These are phyloP conservation scores for Rhododendron ferrugineum DNA, from an alignment of 148 eudicot species.

Conservation along the genomic window DNA sequence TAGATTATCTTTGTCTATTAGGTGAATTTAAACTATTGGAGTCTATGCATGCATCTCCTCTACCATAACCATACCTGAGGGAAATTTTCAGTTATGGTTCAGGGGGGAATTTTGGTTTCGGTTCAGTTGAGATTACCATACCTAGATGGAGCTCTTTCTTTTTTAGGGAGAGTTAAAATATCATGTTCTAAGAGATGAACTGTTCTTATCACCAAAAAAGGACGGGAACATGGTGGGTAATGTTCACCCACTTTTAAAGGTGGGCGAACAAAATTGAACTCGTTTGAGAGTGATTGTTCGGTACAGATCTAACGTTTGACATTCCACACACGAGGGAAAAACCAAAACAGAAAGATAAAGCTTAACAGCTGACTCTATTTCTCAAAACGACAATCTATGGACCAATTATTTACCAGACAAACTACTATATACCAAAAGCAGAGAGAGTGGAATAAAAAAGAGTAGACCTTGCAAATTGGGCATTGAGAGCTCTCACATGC, in stretches of 20 bases:
- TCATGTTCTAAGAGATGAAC: no score
- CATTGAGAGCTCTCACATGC: constrained; percentile 94
- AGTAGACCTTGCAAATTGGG: constrained; percentile 85
- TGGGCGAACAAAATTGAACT: no score
- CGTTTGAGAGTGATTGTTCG: background rate
- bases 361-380: background rate
- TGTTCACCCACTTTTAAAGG: no score
- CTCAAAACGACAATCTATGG: background rate
- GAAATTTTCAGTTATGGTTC: no score
- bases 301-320: background rate
- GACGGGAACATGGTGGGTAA: no score
- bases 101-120: no score
- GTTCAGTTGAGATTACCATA: no score
- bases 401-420: background rate
- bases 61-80: no score
- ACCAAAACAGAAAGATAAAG: background rate
- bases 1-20: background rate
- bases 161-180: no score
- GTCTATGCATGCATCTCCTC: no score
- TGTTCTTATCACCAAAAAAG: no score
- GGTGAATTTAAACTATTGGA: background rate
- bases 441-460: background rate
- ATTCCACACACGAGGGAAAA: background rate
- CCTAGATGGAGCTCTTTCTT: no score
- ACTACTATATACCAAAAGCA: background rate